These are phyloP conservation scores for Solanum peruvianum DNA, from an alignment of 257 asterid genomes.

Conservation along the genomic window DNA sequence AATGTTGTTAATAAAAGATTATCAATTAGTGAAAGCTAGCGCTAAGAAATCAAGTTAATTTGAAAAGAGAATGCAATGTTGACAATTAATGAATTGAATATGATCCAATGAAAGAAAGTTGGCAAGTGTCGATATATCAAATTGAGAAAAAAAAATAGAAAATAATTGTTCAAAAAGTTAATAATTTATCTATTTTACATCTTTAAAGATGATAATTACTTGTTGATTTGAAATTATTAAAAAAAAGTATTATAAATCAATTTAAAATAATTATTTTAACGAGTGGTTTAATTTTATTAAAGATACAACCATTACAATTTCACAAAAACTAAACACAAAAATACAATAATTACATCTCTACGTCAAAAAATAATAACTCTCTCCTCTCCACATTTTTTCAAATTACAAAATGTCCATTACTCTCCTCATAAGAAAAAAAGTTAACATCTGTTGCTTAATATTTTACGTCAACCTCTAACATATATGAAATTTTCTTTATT, in stretches of 20 bases:
- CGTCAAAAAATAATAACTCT: not conserved
- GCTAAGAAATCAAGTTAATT: too few species aligned
- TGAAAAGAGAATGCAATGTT: not conserved
- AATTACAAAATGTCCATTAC: not conserved
- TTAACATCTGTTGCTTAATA: too few species aligned
- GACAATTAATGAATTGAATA: not conserved
- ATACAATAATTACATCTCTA: not conserved
- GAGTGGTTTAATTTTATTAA: too few species aligned
- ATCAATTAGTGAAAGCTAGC: too few species aligned
- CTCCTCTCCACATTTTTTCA: not conserved
- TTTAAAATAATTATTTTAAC: too few species aligned
- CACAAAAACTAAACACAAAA: not conserved
- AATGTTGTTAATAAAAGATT: too few species aligned
- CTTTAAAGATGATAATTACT: too few species aligned
- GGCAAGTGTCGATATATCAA: not conserved
- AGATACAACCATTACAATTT: too few species aligned
- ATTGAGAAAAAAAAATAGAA: not conserved
- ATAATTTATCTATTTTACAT: too few species aligned
- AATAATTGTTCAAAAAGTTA: too few species aligned
- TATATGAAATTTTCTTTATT: too few species aligned
- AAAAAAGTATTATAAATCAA: too few species aligned
- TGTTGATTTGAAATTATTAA: not conserved
- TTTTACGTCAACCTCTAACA: not conserved
- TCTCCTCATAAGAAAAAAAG: not conserved
- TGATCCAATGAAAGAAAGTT: not conserved